These are phyloP conservation scores for Colletotrichum magnum DNA, from an alignment of 2,329 filamentous ascomycete species.

Conservation along the genomic window DNA sequence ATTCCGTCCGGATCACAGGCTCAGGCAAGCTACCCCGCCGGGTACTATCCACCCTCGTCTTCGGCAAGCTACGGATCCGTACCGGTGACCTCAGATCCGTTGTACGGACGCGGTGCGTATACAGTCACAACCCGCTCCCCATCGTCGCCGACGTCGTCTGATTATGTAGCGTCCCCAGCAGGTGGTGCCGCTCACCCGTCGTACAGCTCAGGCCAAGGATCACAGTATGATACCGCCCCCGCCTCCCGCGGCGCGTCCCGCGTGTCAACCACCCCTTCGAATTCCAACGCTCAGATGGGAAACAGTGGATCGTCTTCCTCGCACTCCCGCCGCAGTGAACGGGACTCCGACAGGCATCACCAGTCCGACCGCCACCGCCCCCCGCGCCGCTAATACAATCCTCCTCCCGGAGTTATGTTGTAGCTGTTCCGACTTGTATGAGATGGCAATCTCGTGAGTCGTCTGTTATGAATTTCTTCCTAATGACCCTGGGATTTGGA, in stretches of 20 bases:
- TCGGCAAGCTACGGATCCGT: slow-evolving; percentile 28
- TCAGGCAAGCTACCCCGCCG: slow-evolving; percentile 31
- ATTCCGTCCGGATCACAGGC: slow-evolving; percentile 37
- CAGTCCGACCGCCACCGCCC: slow-evolving; percentile 56
- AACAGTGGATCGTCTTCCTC: slow-evolving; percentile 52
- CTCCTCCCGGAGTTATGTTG: slow-evolving; percentile 20
- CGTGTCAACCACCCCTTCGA: slow-evolving; percentile 53
- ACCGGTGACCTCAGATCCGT: slow-evolving; percentile 65
- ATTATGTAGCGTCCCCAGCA: slow-evolving; percentile 68
- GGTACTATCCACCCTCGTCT: slow-evolving; percentile 47
- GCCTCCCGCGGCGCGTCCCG: slow-evolving; percentile 55
- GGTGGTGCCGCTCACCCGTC: slow-evolving; percentile 55
- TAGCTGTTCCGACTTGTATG: slow-evolving; percentile 34
- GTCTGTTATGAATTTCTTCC: slow-evolving; percentile 38
- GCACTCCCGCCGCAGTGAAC: slow-evolving; percentile 55
- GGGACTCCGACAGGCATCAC: slow-evolving; percentile 58
- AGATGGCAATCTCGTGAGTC: slow-evolving; percentile 40
- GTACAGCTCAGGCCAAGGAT: slow-evolving; percentile 55
- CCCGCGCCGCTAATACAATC: slow-evolving; percentile 51
- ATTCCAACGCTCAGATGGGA: slow-evolving; percentile 56
- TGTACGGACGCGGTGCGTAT: slow-evolving; percentile 74
- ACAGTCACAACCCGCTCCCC: slow-evolving; percentile 35
- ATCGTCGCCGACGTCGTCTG: slow-evolving; percentile 50
- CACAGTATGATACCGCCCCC: slow-evolving; percentile 67
- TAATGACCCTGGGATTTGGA: slow-evolving; percentile 41